Evolutionary conservation across 179 eudicot genomes (phyloP).

Genomic region (Beta lomatogona): DNA sequence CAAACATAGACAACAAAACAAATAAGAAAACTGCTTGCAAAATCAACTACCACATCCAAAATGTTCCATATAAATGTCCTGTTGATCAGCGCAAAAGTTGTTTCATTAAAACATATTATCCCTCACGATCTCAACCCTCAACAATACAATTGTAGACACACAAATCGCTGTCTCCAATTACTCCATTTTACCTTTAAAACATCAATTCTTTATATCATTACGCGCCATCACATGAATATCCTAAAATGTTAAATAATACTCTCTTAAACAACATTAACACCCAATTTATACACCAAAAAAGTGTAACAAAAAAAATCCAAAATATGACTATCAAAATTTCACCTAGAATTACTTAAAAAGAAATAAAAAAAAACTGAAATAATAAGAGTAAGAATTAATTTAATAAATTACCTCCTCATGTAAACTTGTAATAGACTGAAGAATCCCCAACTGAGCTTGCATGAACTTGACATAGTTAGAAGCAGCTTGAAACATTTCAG

Average conservation of each 20-base stretch:
- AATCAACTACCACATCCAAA: neutral
- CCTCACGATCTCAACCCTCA: too few species aligned
- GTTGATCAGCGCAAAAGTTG: neutral
- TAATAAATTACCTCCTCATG: constrained; percentile 10
- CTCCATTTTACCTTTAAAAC: too few species aligned
- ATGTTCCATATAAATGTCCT: neutral
- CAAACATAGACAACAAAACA: neutral
- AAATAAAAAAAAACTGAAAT: neutral
- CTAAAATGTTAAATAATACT: too few species aligned
- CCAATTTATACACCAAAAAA: neutral
- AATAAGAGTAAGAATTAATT: neutral
- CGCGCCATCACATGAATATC: too few species aligned
- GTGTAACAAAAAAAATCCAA: neutral
- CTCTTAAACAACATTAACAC: neutral
- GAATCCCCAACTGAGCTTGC: constrained; percentile 68
- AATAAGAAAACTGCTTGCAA: neutral
- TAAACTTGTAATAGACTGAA: constrained; percentile 32
- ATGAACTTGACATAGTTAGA: constrained; percentile 57
- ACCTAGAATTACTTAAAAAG: neutral
- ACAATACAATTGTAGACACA: too few species aligned
- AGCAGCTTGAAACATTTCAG: constrained; percentile 78
- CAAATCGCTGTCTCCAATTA: too few species aligned
- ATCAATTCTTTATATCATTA: neutral
- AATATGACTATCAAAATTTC: neutral
- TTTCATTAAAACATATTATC: neutral